Evolutionary conservation across 768 basidiomycete species (phyloP).

Genomic region (Boletus eberwhitei): DNA sequence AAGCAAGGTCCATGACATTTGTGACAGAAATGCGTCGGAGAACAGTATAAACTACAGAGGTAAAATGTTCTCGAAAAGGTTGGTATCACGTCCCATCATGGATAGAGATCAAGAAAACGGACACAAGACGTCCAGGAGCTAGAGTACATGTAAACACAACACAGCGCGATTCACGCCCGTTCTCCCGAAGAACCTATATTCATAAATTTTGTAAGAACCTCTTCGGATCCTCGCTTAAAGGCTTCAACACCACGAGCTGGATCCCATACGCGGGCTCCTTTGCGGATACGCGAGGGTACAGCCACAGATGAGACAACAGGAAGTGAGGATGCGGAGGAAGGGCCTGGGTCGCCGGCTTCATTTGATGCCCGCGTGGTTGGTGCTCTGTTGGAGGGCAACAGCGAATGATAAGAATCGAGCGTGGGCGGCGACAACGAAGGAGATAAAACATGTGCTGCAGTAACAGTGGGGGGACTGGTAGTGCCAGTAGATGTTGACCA

Average conservation of each 20-base stretch:
- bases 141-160: not conserved
- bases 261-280: slow-evolving; percentile 74
- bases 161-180: slow-evolving; percentile 19
- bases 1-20: not conserved
- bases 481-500: slow-evolving; percentile 14
- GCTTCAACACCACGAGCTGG: slow-evolving; percentile 81
- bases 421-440: slow-evolving; percentile 1
- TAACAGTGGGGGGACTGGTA: not conserved
- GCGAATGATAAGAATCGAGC: slow-evolving; percentile 15
- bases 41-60: not conserved
- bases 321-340: slow-evolving; percentile 9
- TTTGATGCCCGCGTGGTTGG: slow-evolving; percentile 2
- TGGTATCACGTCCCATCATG: not conserved
- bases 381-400: slow-evolving; percentile 17
- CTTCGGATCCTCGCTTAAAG: slow-evolving; percentile 85
- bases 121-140: not conserved
- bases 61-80: not conserved
- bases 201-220: slow-evolving; percentile 80
- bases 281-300: slow-evolving; percentile 42
- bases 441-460: not conserved
- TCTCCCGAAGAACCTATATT: slow-evolving; percentile 74
- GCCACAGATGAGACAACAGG: slow-evolving; percentile 57
- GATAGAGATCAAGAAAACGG: not conserved
- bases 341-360: slow-evolving; percentile 6
- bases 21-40: not conserved